A percentile compares a stretch with the other conserved stretches of the same genome.
These are phyloP conservation scores for Melanopsichium pennsylvanicum DNA, from an alignment of 1,284 basidiomycete species.

Conservation along the genomic window DNA sequence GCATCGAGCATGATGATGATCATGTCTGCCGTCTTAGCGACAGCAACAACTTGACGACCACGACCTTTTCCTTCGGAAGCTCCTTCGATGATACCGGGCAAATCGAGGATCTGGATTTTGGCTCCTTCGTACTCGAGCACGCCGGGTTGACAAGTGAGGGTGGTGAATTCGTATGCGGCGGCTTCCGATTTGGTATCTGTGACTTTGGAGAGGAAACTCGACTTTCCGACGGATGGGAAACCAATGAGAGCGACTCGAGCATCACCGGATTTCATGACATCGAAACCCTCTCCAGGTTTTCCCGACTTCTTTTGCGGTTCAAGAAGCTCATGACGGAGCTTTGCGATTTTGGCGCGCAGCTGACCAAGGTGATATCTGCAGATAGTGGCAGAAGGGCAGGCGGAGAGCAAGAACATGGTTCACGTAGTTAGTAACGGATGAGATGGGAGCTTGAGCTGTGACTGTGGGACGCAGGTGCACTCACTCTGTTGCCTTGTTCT, in stretches of 20 bases:
- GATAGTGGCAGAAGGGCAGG: not conserved
- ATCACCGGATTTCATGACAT: constrained; percentile 62
- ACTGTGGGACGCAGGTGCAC: constrained; percentile 1
- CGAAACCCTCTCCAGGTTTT: constrained; percentile 61
- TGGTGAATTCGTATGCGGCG: constrained; percentile 96
- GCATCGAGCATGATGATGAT: constrained; percentile 92
- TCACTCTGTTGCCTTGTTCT: constrained; percentile 67
- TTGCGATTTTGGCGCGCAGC: constrained; percentile 61
- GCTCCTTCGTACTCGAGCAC: constrained; percentile 69
- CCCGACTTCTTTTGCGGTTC: constrained; percentile 57
- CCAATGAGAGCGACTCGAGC: constrained; percentile 82
- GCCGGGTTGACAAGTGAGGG: constrained; percentile 72
- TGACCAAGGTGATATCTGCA: constrained; percentile 58
- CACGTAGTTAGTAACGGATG: no score
- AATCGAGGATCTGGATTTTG: constrained; percentile 72
- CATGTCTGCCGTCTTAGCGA: constrained; percentile 89
- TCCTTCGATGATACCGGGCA: constrained; percentile 97
- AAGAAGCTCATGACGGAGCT: constrained; percentile 60
- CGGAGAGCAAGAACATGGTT: not conserved
- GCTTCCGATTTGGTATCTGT: constrained; percentile 88
- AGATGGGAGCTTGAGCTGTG: no score
- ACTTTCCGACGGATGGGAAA: constrained; percentile 81
- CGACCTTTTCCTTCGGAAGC: constrained; percentile 82
- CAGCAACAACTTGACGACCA: constrained; percentile 87
- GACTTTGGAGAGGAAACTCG: constrained; percentile 87